Evolutionary conservation across 371 early-diverging fungal species (phyloP), one percentile per base, ranked within the genome.

Genomic region (Capillidium rhysosporum): DNA sequence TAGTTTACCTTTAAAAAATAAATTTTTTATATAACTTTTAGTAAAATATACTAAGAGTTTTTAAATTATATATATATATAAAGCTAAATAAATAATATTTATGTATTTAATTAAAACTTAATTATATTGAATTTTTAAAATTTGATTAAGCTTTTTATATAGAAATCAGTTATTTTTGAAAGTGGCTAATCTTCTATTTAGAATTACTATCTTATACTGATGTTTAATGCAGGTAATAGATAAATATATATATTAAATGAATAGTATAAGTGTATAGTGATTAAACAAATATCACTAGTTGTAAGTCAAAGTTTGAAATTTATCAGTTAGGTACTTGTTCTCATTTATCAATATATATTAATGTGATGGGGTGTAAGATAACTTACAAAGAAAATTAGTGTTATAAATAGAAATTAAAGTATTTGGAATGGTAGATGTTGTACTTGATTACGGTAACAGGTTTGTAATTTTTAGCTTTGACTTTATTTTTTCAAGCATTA

Each of bases 371-470:
- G 82, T 77, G 23, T 84, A 82, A 1, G 90, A 86, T 26, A n/a
- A 92, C 94, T 31, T 85, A 73, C 29, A 71, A 56, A 10, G 89
- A 89, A 0, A 77, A 72, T 57, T 92, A 90, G 20, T 82, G 75
- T 55, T 79, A 77, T 18, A 92, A 69, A 63, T 82, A 90, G 61
- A 98, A 98, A 56, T 98, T 96, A 59, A 80, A 86, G 40, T 84
- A 76, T 43, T 68, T 66, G 0, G 92, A 92, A 65, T 87, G 84
- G 1, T 83, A 82, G 46, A 94, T 77, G 2, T 71, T 71, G n/a
- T 79, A 75, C 49, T 98, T 98, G 4, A 98, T 69, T 5, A 94
- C 81, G 0, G 92, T 91, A 16, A 98, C 99, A 20, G 98, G 87
- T 12, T 69, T 59, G 18, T 79, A 76, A 67, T 90, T 91, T 5